phyloP scores from a whole-genome alignment of 257 asterid species.

The Salvia splendens region DNA sequence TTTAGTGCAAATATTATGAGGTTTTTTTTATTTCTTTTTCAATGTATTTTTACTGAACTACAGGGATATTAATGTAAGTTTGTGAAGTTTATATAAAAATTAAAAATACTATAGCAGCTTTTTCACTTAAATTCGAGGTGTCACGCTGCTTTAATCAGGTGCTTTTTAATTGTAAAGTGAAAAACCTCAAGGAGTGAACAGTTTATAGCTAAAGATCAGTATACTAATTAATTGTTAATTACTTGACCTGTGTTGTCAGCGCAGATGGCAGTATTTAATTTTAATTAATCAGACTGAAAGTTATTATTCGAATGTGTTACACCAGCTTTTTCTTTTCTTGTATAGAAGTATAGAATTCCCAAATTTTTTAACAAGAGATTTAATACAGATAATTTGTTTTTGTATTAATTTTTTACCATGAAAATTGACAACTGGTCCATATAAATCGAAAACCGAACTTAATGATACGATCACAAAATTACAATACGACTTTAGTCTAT shows the following conservation, averaged over 20 bases:
- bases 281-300: neutral
- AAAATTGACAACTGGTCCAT: no score
- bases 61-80: neutral
- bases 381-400: no score
- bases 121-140: conserved; percentile 20
- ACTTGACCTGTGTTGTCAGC: conserved; percentile 39
- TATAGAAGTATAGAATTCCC: no score
- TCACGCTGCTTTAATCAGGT: conserved; percentile 38
- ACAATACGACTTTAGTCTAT: no score
- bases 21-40: no score
- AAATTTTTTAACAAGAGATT: no score
- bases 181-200: conserved; percentile 39
- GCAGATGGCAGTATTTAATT: conserved; percentile 11
- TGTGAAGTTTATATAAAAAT: neutral
- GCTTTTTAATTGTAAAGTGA: conserved; percentile 15
- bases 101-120: neutral
- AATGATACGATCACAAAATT: no score
- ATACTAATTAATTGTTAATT: conserved; percentile 9
- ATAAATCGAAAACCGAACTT: no score
- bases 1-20: no score
- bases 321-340: neutral
- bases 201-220: conserved; percentile 28
- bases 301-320: neutral
- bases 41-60: neutral
- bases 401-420: no score